A percentile compares a stretch with the other conserved stretches of the same genome.
Evolutionary conservation across 2,329 filamentous ascomycete genomes (phyloP).

Genomic region (Aspergillus piperis): DNA sequence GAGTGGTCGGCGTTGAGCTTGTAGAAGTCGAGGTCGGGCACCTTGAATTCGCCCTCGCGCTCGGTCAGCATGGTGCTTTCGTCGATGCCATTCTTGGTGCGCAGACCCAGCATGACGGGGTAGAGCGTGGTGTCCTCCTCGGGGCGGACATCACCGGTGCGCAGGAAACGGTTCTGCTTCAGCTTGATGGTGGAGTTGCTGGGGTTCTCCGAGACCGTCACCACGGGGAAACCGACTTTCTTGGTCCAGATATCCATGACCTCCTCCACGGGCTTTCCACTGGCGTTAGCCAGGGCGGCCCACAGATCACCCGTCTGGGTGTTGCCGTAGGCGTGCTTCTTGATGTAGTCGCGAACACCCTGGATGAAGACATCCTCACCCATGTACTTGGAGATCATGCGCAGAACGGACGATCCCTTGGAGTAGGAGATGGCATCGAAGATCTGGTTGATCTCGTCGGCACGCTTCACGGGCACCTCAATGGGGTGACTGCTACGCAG

Average conservation of each 20-base stretch:
- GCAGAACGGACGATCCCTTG: constrained; percentile 91
- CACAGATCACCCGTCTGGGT: constrained; percentile 89
- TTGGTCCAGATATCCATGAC: constrained; percentile 98
- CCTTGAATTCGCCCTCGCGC: constrained; percentile 74
- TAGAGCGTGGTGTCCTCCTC: constrained; percentile 88
- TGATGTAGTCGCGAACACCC: constrained; percentile 85
- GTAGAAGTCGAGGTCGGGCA: constrained; percentile 83
- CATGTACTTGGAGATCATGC: constrained; percentile 95
- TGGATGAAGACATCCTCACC: constrained; percentile 92
- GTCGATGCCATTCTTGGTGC: constrained; percentile 79
- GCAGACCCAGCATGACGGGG: constrained; percentile 84
- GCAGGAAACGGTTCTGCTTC: constrained; percentile 92
- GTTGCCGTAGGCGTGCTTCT: constrained; percentile 96
- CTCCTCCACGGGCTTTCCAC: constrained; percentile 84
- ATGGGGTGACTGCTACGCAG: constrained; percentile 94
- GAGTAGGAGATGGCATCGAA: constrained; percentile 98
- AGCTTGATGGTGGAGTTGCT: constrained; percentile 73
- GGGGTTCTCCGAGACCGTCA: constrained; percentile 78
- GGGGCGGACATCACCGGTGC: constrained; percentile 88
- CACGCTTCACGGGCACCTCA: constrained; percentile 91
- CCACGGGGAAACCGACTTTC: constrained; percentile 88
- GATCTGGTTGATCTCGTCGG: constrained; percentile 96
- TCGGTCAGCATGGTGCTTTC: constrained; percentile 70
- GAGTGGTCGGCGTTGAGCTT: constrained; percentile 96
- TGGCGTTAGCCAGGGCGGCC: constrained; percentile 82